A percentile compares a stretch with the other conserved stretches of the same genome.
These are phyloP conservation scores for Carex parvula DNA, from an alignment of 176 grass and related monocot genomes.

Conservation along the genomic window DNA sequence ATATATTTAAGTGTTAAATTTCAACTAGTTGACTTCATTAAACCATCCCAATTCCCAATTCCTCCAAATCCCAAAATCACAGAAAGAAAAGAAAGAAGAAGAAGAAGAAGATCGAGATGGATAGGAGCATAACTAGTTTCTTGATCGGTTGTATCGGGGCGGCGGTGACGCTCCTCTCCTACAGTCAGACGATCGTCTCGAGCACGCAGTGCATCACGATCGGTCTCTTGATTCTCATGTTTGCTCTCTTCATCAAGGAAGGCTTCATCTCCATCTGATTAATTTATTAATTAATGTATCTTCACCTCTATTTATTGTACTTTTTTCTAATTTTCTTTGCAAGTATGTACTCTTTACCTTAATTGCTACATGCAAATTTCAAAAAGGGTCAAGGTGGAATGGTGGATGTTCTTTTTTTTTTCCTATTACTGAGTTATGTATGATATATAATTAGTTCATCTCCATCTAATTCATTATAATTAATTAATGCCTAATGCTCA, in stretches of 20 bases:
- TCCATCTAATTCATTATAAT: no score
- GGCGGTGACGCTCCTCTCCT: slow-evolving; percentile 78
- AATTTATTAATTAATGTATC: no score
- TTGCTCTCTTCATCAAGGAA: slow-evolving; percentile 88
- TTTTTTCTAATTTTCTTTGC: no score
- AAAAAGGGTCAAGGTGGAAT: no score
- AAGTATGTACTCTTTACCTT: no score
- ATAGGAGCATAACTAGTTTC: slow-evolving; percentile 73
- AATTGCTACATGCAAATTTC: no score
- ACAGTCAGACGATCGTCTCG: slow-evolving; percentile 65
- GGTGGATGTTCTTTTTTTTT: no score
- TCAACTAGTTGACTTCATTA: slow-evolving; percentile 41
- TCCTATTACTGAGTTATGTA: no score
- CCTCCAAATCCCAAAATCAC: slow-evolving; percentile 9
- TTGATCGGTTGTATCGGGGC: slow-evolving; percentile 70
- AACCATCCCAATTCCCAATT: not conserved
- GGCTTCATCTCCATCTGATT: slow-evolving; percentile 71
- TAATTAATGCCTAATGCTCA: no score
- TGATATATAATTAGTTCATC: no score
- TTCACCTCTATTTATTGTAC: not conserved
- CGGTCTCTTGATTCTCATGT: slow-evolving; percentile 63
- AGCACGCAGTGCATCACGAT: slow-evolving; percentile 71
- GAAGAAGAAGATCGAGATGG: slow-evolving; percentile 22
- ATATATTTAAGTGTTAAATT: not conserved
- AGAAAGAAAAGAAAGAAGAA: not conserved